Base-by-base conservation (phyloP, 129 eudicot species). In the Arctium minus region DNA sequence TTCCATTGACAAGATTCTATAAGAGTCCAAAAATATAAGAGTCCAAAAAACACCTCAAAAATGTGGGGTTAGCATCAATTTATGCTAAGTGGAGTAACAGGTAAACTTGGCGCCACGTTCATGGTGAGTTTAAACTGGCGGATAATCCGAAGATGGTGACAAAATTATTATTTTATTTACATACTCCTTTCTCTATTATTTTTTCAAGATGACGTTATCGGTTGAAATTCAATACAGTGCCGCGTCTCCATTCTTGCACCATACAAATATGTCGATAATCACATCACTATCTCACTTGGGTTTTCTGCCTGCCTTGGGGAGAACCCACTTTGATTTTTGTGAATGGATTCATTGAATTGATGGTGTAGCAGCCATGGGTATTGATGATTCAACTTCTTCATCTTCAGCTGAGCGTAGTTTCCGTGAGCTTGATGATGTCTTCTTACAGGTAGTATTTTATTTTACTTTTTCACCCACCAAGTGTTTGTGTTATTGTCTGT, bases 371-470 rank as follows among this genome's bases (percentile, higher is more conserved):
- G 81, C 77, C 44, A 80, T 81, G 80, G 80, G 46, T 72, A 56
- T 53, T 70, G 76, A 30, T 42, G 70, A 60, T 27, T 85, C 82
- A 2, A 83, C 89, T 36, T 88, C 90, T 42, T 75, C 86, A 11
- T 72, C 87, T 22, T 79, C 81, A 2, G 75, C 78, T 5, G 79
- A 83, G 29, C 81, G 90, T 53, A 88, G 86, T 86, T 92, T 90
- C 81, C 91, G 94, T 53, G 92, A 92, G 79, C 92, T 87, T 65
- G 97, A 92, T 72, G 94, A 90, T 81, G 94, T 85, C 27, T 90
- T 90, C 85, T 82, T 92, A 39, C 97, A 92, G 97, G 97, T 90
- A 73, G 9, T 38, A 31, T 37, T 18, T 22, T 39, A 42, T 48
- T 38, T 75, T 72, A 2, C 22, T 65, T 42, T 30, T 30, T 33